phyloP scores from a whole-genome alignment of 805 yeast species.

The Sugiyamaella smithiae region DNA sequence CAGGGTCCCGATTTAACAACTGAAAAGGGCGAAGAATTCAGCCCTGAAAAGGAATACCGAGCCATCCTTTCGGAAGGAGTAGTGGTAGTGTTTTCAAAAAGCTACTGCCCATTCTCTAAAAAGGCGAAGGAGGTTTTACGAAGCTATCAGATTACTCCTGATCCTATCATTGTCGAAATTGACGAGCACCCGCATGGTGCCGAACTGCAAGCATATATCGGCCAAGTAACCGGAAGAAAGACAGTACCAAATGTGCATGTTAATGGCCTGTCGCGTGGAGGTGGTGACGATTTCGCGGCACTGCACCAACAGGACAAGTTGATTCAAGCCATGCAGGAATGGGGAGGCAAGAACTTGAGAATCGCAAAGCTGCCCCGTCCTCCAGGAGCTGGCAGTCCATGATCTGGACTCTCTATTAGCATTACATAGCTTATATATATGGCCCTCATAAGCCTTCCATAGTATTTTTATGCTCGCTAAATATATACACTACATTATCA shows the following conservation, averaged over 20 bases:
- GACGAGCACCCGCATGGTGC: constrained; percentile 76
- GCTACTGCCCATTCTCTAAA: constrained; percentile 66
- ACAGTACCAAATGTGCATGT: constrained; percentile 91
- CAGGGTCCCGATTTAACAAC: constrained; percentile 25
- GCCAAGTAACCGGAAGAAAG: constrained; percentile 63
- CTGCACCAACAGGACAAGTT: constrained; percentile 60
- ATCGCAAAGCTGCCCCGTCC: constrained; percentile 23
- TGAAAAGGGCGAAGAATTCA: constrained; percentile 37
- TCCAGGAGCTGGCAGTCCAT: constrained; percentile 12
- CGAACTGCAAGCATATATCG: constrained; percentile 71
- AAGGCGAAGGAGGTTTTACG: constrained; percentile 65
- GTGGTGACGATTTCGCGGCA: constrained; percentile 73
- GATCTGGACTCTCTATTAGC: too few species aligned
- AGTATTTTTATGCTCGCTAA: too few species aligned
- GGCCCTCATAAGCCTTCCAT: too few species aligned
- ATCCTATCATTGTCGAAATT: constrained; percentile 71
- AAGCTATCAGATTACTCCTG: constrained; percentile 69
- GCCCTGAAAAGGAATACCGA: constrained; percentile 52
- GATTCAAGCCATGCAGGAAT: constrained; percentile 48
- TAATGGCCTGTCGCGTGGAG: constrained; percentile 77
- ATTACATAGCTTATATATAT: too few species aligned
- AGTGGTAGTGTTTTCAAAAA: constrained; percentile 49
- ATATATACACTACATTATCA: too few species aligned
- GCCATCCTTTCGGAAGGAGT: constrained; percentile 62
- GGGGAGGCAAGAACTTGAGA: constrained; percentile 42